Evolutionary conservation across 495 filamentous ascomycete species (phyloP), one percentile per base, ranked within the genome.

Genomic region (Penicillium verhagenii): DNA sequence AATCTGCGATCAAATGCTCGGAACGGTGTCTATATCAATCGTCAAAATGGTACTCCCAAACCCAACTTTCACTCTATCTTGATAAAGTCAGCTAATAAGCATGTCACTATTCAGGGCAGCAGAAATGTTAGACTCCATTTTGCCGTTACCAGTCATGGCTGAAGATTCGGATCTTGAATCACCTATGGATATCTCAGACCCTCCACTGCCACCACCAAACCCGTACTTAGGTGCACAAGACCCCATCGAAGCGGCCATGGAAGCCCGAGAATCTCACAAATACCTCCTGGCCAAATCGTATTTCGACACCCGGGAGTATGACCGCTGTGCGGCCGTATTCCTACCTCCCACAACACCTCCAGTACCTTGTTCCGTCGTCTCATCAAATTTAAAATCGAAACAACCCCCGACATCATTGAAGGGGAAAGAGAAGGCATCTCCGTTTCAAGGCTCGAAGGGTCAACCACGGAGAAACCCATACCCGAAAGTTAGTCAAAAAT

Each of bases 11-110:
- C 2, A 91, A 91, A 64, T 97, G 91, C 76, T 94, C 90, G 1
- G 95, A 99, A 60, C 78, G 95, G 65, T 96, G 95, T 74, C 82
- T 99, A 3, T 97, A 96, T 69, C 92, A 97, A 59, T 92, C 92
- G 14, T 86, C 95, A 13, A 99, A 97, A 86, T 97, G 95, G 94
- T 97, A 82, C 39, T 60, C 39, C 8, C 29, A 1, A 7, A 21
- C n/a, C 0, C 14, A 16, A 19, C 26, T 13, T 29, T 13, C 1
- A 16, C 10, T 6, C 3, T 8, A 35, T 20, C 10, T 18, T 20
- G 26, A 1, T 31, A 5, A 29, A 26, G 10, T 8, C 24, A 35
- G 23, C 48, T 63, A 20, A 63, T 29, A 20, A 53, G 35, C 26
- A 4, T 49, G 10, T 29, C 13, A 24, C n/a, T 38, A 39, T 44